Evolutionary conservation across 371 early-diverging fungal species (phyloP).

Genomic region (Syncephalastrum contaminatum): DNA sequence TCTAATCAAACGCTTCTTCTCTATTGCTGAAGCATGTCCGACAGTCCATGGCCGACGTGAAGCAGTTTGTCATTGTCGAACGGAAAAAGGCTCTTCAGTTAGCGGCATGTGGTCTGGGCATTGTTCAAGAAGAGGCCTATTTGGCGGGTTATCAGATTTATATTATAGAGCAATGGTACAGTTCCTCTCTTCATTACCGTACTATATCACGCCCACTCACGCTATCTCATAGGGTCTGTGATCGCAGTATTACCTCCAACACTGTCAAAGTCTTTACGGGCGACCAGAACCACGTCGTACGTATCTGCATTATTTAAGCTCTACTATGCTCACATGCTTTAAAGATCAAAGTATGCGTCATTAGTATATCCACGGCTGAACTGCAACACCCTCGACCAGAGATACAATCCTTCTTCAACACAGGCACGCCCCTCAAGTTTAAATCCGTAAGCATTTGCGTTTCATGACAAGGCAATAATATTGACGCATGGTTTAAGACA

Average conservation of each 20-base stretch:
- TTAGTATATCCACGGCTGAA: slow-evolving; percentile 51
- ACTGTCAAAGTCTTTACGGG: slow-evolving; percentile 67
- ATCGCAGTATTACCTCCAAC: slow-evolving; percentile 54
- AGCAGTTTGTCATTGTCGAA: slow-evolving; percentile 58
- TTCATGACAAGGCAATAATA: background rate
- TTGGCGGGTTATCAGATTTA: slow-evolving; percentile 65
- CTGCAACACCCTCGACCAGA: slow-evolving; percentile 49
- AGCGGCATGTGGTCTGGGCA: slow-evolving; percentile 51
- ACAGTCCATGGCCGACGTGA: slow-evolving; percentile 35
- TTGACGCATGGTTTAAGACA: too few relatives aligned
- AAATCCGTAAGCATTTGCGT: slow-evolving; percentile 39
- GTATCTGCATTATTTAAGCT: background rate
- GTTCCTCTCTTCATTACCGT: slow-evolving; percentile 3
- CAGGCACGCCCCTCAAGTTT: slow-evolving; percentile 38
- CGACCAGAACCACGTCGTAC: slow-evolving; percentile 56
- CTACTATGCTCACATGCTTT: slow-evolving; percentile 1
- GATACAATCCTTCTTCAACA: slow-evolving; percentile 44
- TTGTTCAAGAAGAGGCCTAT: slow-evolving; percentile 41
- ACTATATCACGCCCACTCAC: too few relatives aligned
- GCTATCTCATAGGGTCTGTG: slow-evolving; percentile 52
- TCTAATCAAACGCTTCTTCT: background rate
- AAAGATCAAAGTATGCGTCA: slow-evolving; percentile 55
- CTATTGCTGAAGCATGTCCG: background rate
- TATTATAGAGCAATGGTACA: slow-evolving; percentile 66
- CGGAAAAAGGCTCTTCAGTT: slow-evolving; percentile 44